Conservation (phyloP, 352 stramenopile genomes). For the Globisporangium viniferum region DNA sequence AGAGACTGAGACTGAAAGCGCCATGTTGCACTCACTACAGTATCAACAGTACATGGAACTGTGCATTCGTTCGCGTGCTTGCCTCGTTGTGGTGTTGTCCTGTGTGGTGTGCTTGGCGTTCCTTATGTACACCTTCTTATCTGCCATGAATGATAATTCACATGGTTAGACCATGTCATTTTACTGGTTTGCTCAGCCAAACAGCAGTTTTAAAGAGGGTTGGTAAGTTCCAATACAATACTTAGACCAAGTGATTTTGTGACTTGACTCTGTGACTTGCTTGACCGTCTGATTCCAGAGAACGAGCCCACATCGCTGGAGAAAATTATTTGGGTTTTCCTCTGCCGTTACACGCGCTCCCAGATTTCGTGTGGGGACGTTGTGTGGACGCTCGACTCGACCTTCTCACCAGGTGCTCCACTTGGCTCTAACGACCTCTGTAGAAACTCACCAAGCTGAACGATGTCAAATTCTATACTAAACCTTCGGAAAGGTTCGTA, state of each 20-base stretch:
- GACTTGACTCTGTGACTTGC: too few relatives aligned
- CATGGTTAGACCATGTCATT: too few relatives aligned
- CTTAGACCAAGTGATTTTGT: too few relatives aligned
- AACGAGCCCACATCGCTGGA: background rate
- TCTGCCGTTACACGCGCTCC: background rate
- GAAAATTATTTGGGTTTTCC: conserved; percentile 6
- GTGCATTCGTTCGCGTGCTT: background rate
- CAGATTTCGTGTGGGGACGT: too few relatives aligned
- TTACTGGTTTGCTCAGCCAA: too few relatives aligned
- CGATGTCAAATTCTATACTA: background rate
- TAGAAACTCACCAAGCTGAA: background rate
- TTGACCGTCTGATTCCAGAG: conserved; percentile 9
- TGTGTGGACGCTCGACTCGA: background rate
- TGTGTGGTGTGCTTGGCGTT: background rate
- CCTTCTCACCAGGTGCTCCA: background rate
- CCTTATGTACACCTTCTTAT: background rate
- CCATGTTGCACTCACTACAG: background rate
- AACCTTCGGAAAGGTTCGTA: background rate
- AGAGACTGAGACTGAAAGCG: background rate
- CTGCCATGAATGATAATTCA: too few relatives aligned
- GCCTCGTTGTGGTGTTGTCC: background rate
- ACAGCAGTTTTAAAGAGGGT: too few relatives aligned
- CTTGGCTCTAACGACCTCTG: background rate
- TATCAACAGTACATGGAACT: background rate
- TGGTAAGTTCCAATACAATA: too few relatives aligned